Evolutionary conservation across 1,139 yeast species (phyloP).

Genomic region (Geotrichum klebahnii): DNA sequence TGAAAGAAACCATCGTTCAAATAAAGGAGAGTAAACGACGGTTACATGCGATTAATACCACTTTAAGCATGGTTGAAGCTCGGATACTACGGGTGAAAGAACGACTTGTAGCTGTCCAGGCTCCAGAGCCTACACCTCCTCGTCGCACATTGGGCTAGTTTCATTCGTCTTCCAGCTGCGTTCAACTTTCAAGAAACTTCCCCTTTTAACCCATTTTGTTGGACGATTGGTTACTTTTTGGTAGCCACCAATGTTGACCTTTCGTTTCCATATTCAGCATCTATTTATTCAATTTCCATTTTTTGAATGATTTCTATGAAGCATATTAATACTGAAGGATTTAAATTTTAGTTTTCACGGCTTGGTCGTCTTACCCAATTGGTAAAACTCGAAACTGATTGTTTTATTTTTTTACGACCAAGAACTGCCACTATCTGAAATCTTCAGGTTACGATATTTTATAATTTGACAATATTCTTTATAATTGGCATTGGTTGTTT

Average conservation of each 20-base stretch:
- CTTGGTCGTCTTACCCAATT: not conserved
- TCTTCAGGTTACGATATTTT: too few species aligned
- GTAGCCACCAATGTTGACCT: too few species aligned
- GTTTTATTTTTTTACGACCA: not conserved
- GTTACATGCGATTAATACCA: conserved; percentile 24
- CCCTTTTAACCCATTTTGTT: not conserved
- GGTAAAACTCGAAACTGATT: not conserved
- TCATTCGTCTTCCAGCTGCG: not conserved
- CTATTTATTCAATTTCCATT: too few species aligned
- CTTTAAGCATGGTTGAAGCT: conserved; percentile 13
- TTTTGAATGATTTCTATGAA: too few species aligned
- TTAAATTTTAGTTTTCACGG: too few species aligned
- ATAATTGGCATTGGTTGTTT: too few species aligned
- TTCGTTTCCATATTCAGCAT: too few species aligned
- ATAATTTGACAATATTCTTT: too few species aligned
- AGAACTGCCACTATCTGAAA: not conserved
- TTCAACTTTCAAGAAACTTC: not conserved
- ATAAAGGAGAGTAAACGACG: conserved; percentile 27
- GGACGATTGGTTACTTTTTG: not conserved
- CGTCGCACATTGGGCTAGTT: conserved; percentile 13
- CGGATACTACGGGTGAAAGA: conserved; percentile 15
- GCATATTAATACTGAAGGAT: too few species aligned
- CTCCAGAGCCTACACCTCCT: not conserved
- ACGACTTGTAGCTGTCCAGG: not conserved
- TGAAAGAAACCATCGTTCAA: conserved; percentile 25